Evolutionary conservation across 1,284 basidiomycete genomes (phyloP), one percentile per base, ranked within the genome.

Genomic region (Naganishia liquefaciens): DNA sequence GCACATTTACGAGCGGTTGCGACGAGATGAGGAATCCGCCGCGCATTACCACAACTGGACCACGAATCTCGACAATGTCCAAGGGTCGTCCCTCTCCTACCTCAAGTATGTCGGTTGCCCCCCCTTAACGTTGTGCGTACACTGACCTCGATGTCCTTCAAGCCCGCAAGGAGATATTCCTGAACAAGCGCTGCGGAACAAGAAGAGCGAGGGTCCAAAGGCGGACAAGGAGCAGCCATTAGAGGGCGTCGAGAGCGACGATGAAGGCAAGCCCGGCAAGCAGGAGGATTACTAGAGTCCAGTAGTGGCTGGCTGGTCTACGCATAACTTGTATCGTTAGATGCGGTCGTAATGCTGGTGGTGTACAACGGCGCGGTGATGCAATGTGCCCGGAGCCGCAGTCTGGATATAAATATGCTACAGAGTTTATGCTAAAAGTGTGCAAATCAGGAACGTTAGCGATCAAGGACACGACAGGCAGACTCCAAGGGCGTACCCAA

Each of bases 1-100:
- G 72, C 84, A 85, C 71, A 93, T 96, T 52, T 95, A 95, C 74
- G 83, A 87, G 69, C 85, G 86, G 66, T 89, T 96, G 86, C 84
- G 91, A 57, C 80, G 83, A 67, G 87, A 90, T 40, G 95, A 99
- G 79, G 87, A 91, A 66, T 62, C 60, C n/a, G 49, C 50, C 15
- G 54, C 42, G 30, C 57, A 58, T 17, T 65, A 65, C 30, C 42
- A 60, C 30, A 61, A 52, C 43, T 65, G 64, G 64, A 53, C 28
- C 25, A 60, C 51, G 23, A 65, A 61, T 49, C 15, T 65, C 10
- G 64, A 65, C 23, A 51, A 65, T 37, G 49, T 58, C 10, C 58
- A 60, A 19, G 64, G 58, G 7, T 21, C 50, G 23, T 54, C 64
- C 11, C 39, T 65, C 2, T 52, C 50, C 15, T 65, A 58, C 49